Percentiles rank a stretch among this genome's conserved stretches.
Evolutionary conservation across 2,329 filamentous ascomycete genomes (phyloP).

Genomic region (Metarhizium humberi): DNA sequence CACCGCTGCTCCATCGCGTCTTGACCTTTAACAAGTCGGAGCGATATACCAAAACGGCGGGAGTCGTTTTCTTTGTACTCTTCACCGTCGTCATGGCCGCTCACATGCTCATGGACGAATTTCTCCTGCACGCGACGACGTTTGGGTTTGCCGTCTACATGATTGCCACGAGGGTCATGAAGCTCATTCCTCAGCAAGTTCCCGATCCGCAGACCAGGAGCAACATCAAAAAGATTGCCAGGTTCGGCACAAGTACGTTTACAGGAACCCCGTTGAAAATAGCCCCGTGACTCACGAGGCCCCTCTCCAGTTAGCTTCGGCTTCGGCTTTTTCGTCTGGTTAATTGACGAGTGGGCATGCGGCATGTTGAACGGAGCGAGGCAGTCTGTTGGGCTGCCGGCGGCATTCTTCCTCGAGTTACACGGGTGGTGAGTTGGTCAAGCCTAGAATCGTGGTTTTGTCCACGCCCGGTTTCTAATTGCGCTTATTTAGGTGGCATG

Average conservation of each 20-base stretch:
- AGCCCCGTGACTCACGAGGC: background rate
- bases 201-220: conserved; percentile 14
- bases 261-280: no score
- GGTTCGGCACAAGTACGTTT: conserved; percentile 12
- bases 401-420: conserved; percentile 29
- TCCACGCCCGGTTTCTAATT: background rate
- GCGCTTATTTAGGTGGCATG: conserved; percentile 25
- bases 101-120: conserved; percentile 33
- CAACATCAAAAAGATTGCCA: conserved; percentile 11
- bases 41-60: conserved; percentile 13
- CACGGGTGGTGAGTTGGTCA: conserved; percentile 29
- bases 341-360: conserved; percentile 28
- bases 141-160: conserved; percentile 26
- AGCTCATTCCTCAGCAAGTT: conserved; percentile 23
- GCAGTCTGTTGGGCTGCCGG: conserved; percentile 22
- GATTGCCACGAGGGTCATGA: conserved; percentile 20
- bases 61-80: conserved; percentile 11
- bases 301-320: conserved; percentile 20
- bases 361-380: conserved; percentile 16
- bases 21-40: conserved; percentile 23
- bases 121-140: conserved; percentile 26
- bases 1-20: conserved; percentile 30
- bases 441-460: no score
- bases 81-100: conserved; percentile 28
- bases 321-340: conserved; percentile 29